Base-by-base conservation (phyloP, 768 basidiomycete genomes). In the Lactarius pseudohatsudake region DNA sequence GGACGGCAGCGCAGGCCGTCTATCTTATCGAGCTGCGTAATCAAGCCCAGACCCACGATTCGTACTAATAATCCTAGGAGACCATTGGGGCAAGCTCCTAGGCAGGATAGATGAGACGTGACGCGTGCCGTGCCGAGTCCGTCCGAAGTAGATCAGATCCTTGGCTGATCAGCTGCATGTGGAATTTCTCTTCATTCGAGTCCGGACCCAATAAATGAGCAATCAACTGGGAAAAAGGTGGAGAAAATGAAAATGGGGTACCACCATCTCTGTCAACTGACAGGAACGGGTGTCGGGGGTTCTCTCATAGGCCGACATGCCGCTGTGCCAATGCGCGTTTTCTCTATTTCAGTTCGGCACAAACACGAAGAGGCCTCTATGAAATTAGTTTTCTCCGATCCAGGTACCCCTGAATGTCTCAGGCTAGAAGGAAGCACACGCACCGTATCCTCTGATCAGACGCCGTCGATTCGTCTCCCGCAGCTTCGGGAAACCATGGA, bases 301-400 rank as follows among this genome's bases (percentile, higher is more conserved):
- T 30, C 43, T 26, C 45, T 57, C 56, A 20, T 56, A 36, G 41
- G 5, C 50, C 8, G 26, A 32, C n/a, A 22, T 16, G 34, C 34
- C 55, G 45, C 38, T 55, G n/a, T 41, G 20, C 45, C 16, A 20
- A 38, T 18, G 11, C 18, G 3, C 28, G 18, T 18, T 57, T 6
- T 7, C 41, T 53, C 7, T 26, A 57, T 61, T 13, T 62, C 16
- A 53, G n/a, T 22, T 8, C 38, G 41, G 57, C 30, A 16, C 6
- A 40, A n/a, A 41, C n/a, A 57, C 15, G 8, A 38, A 50, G 10
- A 41, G 36, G 34, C 1, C 54, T n/a, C 18, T 20, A 47, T 61
- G 56, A 57, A 58, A 62, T 58, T 53, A 8, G 53, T 11, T 7
- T 36, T 61, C 9, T 30, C n/a, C 28, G 18, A 59, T 43, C 15